Conservation (phyloP, 2,329 filamentous ascomycete genomes). For the Ascochyta rabiei region DNA sequence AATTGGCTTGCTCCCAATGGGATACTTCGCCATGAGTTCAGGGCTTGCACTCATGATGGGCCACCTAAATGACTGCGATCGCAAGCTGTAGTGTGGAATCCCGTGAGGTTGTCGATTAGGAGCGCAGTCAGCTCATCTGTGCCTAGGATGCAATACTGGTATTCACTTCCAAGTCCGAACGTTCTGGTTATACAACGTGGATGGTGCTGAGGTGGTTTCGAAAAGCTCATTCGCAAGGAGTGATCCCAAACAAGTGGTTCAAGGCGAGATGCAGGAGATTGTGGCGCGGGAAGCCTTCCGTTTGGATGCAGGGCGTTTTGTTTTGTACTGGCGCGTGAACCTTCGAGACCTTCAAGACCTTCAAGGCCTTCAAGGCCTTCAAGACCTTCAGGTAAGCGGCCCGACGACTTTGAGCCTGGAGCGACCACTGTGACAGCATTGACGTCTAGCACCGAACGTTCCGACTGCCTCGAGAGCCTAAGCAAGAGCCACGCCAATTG, state of each 20-base stretch:
- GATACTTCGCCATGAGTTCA: constrained; percentile 35
- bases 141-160: neutral
- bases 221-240: neutral
- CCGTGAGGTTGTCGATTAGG: neutral
- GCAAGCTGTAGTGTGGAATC: neutral
- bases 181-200: neutral
- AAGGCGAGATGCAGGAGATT: constrained; percentile 1
- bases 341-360: too few relatives aligned
- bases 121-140: constrained; percentile 1
- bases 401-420: constrained; percentile 1
- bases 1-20: constrained; percentile 41
- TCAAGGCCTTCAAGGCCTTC: too few relatives aligned
- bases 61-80: neutral
- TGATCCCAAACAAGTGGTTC: neutral
- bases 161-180: neutral
- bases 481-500: constrained; percentile 15
- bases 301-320: constrained; percentile 7
- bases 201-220: neutral
- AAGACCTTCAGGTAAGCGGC: neutral
- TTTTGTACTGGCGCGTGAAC: constrained; percentile 10
- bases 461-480: constrained; percentile 3
- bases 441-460: neutral
- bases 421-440: constrained; percentile 12
- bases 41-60: constrained; percentile 14
- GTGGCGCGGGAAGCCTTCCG: constrained; percentile 13